Evolutionary conservation across 352 stramenopile species (phyloP), one percentile per base, ranked within the genome.

Genomic region (Phytophthora megakarya): DNA sequence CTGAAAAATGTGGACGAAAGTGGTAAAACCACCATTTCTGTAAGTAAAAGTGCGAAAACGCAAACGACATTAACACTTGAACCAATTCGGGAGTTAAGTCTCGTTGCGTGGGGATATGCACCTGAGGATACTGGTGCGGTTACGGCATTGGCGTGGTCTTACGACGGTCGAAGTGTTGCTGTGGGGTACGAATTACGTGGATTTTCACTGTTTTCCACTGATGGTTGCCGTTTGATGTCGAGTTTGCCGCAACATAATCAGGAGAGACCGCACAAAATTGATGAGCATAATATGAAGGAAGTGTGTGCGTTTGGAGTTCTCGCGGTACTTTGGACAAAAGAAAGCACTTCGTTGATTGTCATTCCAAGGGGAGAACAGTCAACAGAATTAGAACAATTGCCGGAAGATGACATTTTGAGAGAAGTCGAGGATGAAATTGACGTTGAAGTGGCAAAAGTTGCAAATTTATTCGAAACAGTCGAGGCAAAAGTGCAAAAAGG

Each of bases 201-300:
- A 1, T 90, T 93, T 43, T 81, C 79, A 1, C 70, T 96, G 6
- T 96, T 94, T 49, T 90, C 87, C 2, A 83, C 69, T 3, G 87
- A 96, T 45, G 85, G 85, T 3, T 93, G 83, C 56, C 81, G 86
- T 0, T 69, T 96, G 40, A 92, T 96, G 83, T 93, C 87, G 33
- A 93, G 70, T 45, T 67, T 96, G 26, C 85, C 87, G 0, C 84
- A 93, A 33, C 84, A 96, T 56, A 79, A 91, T 45, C 81, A 91
- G 30, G 71, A 77, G 18, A 77, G 78, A 8, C 79, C 68, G 0
- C 61, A 73, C 11, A 50, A 54, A 5, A 59, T 54, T 7, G 62
- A 70, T 10, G 51, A 61, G 7, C 22, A 58, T 23, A 51, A 44
- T 13, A 49, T 62, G 33, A 92, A 90, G 47, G 86, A 95, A 51